Percentiles rank a stretch among this genome's conserved stretches.
Conservation (phyloP, 768 basidiomycete genomes). For the Tremella yokohamensis region DNA sequence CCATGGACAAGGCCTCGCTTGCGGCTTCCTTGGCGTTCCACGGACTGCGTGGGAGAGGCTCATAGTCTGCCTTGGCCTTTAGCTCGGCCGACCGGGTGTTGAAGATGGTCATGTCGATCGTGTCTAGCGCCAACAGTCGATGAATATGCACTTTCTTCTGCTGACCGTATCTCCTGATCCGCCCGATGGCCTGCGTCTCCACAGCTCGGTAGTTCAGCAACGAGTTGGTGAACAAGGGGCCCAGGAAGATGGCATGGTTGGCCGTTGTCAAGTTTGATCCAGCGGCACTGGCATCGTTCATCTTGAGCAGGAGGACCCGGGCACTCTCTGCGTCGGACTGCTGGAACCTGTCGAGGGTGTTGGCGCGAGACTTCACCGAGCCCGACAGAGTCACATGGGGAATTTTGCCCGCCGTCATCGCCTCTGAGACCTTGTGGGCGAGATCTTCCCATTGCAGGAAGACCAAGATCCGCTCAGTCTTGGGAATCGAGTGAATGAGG, state of each 20-base stretch:
- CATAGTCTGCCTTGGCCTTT: slow-evolving; percentile 32
- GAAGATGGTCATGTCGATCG: slow-evolving; percentile 83
- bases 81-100: slow-evolving; percentile 26
- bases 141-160: slow-evolving; percentile 67
- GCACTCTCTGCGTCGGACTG: slow-evolving; percentile 60
- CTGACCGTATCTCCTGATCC: slow-evolving; percentile 72
- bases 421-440: slow-evolving; percentile 83
- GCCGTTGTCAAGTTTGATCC: slow-evolving; percentile 76
- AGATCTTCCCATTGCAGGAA: slow-evolving; percentile 97
- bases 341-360: slow-evolving; percentile 81
- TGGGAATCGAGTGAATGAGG: slow-evolving; percentile 72
- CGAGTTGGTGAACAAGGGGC: slow-evolving; percentile 77
- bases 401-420: slow-evolving; percentile 68
- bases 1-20: slow-evolving; percentile 2
- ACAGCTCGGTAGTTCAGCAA: slow-evolving; percentile 78
- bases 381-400: slow-evolving; percentile 78
- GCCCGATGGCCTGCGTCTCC: slow-evolving; percentile 55
- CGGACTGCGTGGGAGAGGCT: slow-evolving; percentile 21
- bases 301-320: slow-evolving; percentile 78
- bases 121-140: slow-evolving; percentile 77
- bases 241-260: slow-evolving; percentile 92
- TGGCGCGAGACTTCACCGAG: slow-evolving; percentile 69
- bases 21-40: slow-evolving; percentile 18
- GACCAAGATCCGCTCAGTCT: slow-evolving; percentile 76
- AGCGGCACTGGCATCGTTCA: slow-evolving; percentile 69